These are phyloP conservation scores for Dictyostelium citrinum DNA, from an alignment of 78 protist species.

Conservation along the genomic window DNA sequence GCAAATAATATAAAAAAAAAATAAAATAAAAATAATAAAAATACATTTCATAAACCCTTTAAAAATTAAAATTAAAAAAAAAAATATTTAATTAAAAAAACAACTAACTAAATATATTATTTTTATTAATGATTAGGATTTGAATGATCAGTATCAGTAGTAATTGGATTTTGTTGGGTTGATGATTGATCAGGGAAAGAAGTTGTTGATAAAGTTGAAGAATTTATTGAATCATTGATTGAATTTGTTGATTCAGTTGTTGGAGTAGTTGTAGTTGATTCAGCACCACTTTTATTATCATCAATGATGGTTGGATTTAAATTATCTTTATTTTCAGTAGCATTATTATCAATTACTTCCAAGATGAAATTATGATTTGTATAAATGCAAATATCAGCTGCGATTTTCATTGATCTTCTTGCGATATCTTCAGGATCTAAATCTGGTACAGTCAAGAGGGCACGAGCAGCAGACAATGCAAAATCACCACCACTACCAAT, in stretches of 20 bases:
- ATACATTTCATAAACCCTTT: too few relatives aligned
- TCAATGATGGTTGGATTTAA: background rate
- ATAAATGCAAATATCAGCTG: constrained; percentile 88
- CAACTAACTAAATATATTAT: background rate
- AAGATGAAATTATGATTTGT: constrained; percentile 80
- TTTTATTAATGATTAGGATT: background rate
- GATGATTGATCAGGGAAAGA: background rate
- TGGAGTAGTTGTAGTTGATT: background rate
- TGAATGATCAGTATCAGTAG: background rate
- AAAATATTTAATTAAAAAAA: too few relatives aligned
- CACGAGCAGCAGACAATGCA: constrained; percentile 90
- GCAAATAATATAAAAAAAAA: background rate
- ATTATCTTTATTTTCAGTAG: background rate
- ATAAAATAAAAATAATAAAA: background rate
- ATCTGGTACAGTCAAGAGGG: constrained; percentile 79
- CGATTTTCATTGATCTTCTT: constrained; percentile 86
- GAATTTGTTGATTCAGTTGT: background rate
- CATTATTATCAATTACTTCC: constrained; percentile 11
- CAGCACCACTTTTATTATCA: background rate
- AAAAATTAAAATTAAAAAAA: too few relatives aligned
- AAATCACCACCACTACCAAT: constrained; percentile 89
- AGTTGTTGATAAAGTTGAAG: background rate
- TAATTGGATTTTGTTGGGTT: background rate
- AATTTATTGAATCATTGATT: background rate
- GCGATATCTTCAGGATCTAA: constrained; percentile 85